Evolutionary conservation across 2,329 filamentous ascomycete species (phyloP), one percentile per base, ranked within the genome.

Genomic region (Aspergillus neotritici): DNA sequence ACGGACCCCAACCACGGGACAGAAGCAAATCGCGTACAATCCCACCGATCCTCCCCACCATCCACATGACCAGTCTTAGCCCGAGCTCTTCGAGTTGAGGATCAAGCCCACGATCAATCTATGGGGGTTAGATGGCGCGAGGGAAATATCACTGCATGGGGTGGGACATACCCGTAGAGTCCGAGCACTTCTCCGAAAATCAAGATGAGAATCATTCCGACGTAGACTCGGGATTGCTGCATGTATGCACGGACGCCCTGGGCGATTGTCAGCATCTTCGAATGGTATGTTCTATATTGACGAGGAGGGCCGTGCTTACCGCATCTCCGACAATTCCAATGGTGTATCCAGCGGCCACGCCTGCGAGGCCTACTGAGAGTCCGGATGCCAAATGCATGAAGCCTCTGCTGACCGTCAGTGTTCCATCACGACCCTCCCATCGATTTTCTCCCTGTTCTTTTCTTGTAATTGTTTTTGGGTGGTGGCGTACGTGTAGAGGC

Each of bases 151-250:
- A 29, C 10, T 38, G 28, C 16, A 31, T 6, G 8, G 14, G 9
- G 14, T 14, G 13, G 28, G 30, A 55, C 84, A 55, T 76, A 95
- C 88, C 93, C 93, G 62, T 98, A 98, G 28, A 98, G 83, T 67
- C 93, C 93, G 64, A 98, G 67, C 13, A 98, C 93, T 76, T 98
- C 93, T 44, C 88, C 93, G 65, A 98, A 98, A 79, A 98, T 98
- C 51, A 97, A 78, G 56, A 97, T 97, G 59, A 98, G 73, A 36
- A 98, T 91, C 93, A 97, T 97, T 68, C 93, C 93, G 38, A 98
- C 93, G 58, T 96, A 98, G 54, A 98, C 86, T 51, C 91, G 81
- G 38, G 87, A 94, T 69, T 98, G 93, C 61, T 88, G 82, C 89
- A 98, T 95, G 73, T 94, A 97, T 44, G 89, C 83, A 57, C 93